Percentiles rank a stretch among this genome's conserved stretches.
Conservation (phyloP, 2,329 filamentous ascomycete genomes). For the Aspergillus nomiae region DNA sequence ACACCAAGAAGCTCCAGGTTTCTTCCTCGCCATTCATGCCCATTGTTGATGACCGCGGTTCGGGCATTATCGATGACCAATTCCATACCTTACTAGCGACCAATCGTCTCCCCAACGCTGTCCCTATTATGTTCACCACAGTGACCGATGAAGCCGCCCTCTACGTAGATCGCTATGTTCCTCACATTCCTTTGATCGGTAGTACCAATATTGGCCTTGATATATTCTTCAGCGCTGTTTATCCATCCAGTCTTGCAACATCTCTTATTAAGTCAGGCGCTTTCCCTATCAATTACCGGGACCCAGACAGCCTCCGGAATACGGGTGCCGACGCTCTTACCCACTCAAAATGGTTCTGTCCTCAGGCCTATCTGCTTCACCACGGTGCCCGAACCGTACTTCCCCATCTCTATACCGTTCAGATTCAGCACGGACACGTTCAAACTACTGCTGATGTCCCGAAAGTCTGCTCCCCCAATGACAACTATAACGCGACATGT, state of each 20-base stretch:
- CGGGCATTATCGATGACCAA: neutral
- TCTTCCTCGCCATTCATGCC: neutral
- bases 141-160: neutral
- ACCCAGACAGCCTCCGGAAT: neutral
- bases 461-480: neutral
- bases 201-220: neutral
- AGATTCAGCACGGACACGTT: neutral
- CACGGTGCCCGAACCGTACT: neutral
- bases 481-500: neutral
- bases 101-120: neutral
- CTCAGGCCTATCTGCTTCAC: neutral
- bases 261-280: neutral
- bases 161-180: neutral
- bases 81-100: neutral
- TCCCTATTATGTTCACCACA: neutral
- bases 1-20: neutral
- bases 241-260: neutral
- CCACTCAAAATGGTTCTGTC: neutral
- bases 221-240: neutral
- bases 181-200: neutral
- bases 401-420: neutral
- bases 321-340: neutral
- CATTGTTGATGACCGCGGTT: neutral
- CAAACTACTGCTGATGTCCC: neutral
- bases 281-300: neutral